Evolutionary conservation across 805 yeast species (phyloP), one percentile per base, ranked within the genome.

Genomic region (Kodamaea sagamina): DNA sequence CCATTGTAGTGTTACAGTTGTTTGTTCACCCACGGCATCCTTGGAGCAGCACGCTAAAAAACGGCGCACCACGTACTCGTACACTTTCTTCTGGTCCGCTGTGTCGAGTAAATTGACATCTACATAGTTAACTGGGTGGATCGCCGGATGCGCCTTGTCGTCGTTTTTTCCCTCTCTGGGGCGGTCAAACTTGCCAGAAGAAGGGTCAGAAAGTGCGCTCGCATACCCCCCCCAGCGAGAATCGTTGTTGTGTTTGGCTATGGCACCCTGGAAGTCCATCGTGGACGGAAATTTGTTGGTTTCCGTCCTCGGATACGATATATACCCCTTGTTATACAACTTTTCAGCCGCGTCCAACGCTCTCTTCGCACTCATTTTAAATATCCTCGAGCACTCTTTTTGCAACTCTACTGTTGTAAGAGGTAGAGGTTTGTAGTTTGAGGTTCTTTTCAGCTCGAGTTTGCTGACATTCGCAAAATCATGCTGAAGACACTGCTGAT

Each of bases 121-220:
- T 22, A 56, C 72, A 50, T 68, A 77, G 45, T 66, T 68, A 8
- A 88, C 81, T 0, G 99, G 99, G 62, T 93, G 97, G 45, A 93
- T 93, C 0, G 99, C 97, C 4, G 99, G 98, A 75, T 93, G 99
- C 17, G 99, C 98, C 58, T 89, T 82, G 66, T 93, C 99, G 57
- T 89, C 86, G 57, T 87, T 83, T 9, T 70, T 74, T 4, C 99
- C 99, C 29, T 73, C 72, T 39, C 98, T 67, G 0, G 99, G 99
- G 3, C 56, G 55, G n/a, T 72, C 55, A 17, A 42, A 42, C n/a
- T n/a, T 9, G 13, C 29, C 39, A 25, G 72, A 74, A 16, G 37
- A 51, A 21, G 24, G 24, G 2, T 62, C 41, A 3, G 62, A 49
- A 45, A 68, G 47, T 46, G 65, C 46, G 8, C 52, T 50, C 0